Evolutionary conservation across 345 rosid species (phyloP).

Genomic region (Gossypium rotundifolium): DNA sequence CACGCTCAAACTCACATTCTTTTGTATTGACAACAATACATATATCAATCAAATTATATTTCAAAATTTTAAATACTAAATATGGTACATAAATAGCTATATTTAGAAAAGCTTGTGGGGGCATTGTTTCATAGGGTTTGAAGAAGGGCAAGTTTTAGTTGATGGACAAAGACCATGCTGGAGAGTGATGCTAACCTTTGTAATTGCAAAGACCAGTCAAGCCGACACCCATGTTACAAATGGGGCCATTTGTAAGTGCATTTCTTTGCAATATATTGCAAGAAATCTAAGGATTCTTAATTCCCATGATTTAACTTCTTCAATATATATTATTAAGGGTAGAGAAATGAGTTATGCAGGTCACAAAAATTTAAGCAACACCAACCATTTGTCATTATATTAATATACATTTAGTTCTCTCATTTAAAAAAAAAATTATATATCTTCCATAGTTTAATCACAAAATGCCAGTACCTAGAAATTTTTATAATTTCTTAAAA

Average conservation of each 20-base stretch:
- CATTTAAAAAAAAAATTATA: background rate
- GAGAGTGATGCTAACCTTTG: conserved; percentile 28
- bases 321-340: background rate
- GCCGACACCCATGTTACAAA: conserved; percentile 39
- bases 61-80: too few species aligned
- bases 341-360: too few species aligned
- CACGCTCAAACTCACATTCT: rapidly evolving
- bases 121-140: background rate
- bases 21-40: rapidly evolving
- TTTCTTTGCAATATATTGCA: conserved; percentile 21
- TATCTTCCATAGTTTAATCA: background rate
- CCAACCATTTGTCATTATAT: too few species aligned
- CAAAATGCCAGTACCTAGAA: background rate
- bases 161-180: conserved; percentile 23
- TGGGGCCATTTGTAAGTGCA: conserved; percentile 61
- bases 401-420: background rate
- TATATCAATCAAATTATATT: too few species aligned
- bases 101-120: too few species aligned
- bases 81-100: too few species aligned
- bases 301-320: background rate
- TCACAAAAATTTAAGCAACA: too few species aligned
- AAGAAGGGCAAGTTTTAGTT: conserved; percentile 7
- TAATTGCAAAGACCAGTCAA: conserved; percentile 45
- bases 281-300: conserved; percentile 14
- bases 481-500: background rate